phyloP scores from a whole-genome alignment of 352 stramenopile genomes.

The Pythium rhizo-oryzae region DNA sequence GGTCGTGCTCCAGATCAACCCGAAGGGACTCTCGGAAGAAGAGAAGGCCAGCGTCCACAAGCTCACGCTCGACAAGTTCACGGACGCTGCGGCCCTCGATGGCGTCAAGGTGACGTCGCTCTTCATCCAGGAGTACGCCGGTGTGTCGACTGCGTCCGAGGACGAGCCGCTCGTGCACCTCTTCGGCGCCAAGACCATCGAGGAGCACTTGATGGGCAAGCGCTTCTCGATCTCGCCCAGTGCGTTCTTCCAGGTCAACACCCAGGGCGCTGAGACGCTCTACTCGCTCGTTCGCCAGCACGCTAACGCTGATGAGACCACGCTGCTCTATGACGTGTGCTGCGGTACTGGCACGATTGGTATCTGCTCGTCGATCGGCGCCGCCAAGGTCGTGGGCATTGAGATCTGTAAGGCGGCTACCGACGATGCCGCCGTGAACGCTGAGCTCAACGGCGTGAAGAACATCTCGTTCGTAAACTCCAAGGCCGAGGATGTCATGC shows the following conservation, averaged over 20 bases:
- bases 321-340: conserved; percentile 97
- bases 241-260: conserved; percentile 98
- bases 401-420: conserved; percentile 91
- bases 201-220: conserved; percentile 87
- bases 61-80: conserved; percentile 51
- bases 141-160: conserved; percentile 86
- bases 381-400: conserved; percentile 83
- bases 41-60: conserved; percentile 46
- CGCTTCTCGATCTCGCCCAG: conserved; percentile 90
- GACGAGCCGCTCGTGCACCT: conserved; percentile 88
- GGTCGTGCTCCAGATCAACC: conserved; percentile 80
- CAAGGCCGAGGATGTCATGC: conserved; percentile 92
- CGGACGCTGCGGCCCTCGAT: conserved; percentile 23
- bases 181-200: conserved; percentile 69
- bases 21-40: conserved; percentile 35
- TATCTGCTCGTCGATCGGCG: conserved; percentile 89
- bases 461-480: conserved; percentile 93
- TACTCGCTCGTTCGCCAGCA: conserved; percentile 96
- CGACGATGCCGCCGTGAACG: conserved; percentile 90
- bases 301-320: conserved; percentile 72
- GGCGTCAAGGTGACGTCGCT: conserved; percentile 82
- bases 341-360: conserved; percentile 99
- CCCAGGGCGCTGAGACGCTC: conserved; percentile 92
- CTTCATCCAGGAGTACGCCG: conserved; percentile 93
- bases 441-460: conserved; percentile 75